phyloP scores from a whole-genome alignment of 1,139 yeast genomes.

The Hemisphaericaspora lyxosophila region DNA sequence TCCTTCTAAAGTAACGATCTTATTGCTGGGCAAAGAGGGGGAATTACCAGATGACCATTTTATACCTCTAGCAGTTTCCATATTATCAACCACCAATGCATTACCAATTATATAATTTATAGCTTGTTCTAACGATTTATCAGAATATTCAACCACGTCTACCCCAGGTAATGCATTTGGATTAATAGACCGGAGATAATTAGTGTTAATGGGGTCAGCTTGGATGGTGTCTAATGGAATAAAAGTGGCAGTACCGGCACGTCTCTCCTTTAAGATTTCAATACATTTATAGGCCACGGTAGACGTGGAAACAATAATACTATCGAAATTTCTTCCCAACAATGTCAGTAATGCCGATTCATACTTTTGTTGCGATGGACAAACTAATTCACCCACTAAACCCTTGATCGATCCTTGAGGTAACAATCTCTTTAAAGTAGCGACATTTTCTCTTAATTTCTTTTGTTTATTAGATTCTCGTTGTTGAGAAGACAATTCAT shows the following conservation, averaged over 20 bases:
- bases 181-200: slow-evolving; percentile 57
- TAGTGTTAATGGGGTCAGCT: slow-evolving; percentile 54
- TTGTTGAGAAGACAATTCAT: slow-evolving; percentile 72
- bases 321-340: slow-evolving; percentile 76
- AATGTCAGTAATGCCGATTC: slow-evolving; percentile 77
- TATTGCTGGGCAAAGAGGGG: slow-evolving; percentile 48
- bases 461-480: slow-evolving; percentile 74
- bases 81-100: slow-evolving; percentile 73
- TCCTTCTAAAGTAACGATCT: slow-evolving; percentile 82
- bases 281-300: slow-evolving; percentile 82
- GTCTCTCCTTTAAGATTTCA: slow-evolving; percentile 77
- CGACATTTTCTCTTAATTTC: slow-evolving; percentile 68
- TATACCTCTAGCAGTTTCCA: slow-evolving; percentile 66
- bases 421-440: slow-evolving; percentile 63
- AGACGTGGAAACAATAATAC: slow-evolving; percentile 78
- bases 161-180: slow-evolving; percentile 60
- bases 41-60: slow-evolving; percentile 57
- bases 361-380: slow-evolving; percentile 74
- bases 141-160: slow-evolving; percentile 73
- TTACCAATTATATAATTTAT: slow-evolving; percentile 79
- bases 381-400: slow-evolving; percentile 72
- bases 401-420: slow-evolving; percentile 77
- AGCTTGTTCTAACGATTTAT: slow-evolving; percentile 66
- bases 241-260: slow-evolving; percentile 82
- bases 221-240: slow-evolving; percentile 80